Percentiles rank a stretch among this genome's conserved stretches.
These are phyloP conservation scores for Alternaria ethzedia DNA, from an alignment of 2,329 filamentous ascomycete genomes.

Conservation along the genomic window DNA sequence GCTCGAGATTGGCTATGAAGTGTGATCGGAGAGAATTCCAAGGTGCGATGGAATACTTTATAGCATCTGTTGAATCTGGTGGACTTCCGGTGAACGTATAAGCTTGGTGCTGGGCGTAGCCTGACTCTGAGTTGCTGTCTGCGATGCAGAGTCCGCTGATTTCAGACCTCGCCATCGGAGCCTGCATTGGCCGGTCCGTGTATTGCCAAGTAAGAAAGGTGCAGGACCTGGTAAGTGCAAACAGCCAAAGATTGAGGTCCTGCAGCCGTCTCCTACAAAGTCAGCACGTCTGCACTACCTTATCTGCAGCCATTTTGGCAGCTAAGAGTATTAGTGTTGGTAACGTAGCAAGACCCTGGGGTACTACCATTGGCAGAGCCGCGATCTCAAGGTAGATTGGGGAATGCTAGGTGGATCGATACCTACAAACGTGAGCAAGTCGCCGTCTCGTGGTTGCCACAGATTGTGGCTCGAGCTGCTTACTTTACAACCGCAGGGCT, in stretches of 20 bases:
- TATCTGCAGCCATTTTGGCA: not conserved
- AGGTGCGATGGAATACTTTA: not conserved
- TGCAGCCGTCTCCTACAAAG: not conserved
- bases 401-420: not conserved
- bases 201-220: not conserved
- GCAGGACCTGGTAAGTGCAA: not conserved
- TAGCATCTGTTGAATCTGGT: not conserved
- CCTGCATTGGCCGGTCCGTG: not conserved
- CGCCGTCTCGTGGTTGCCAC: not conserved
- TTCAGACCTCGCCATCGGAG: not conserved
- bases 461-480: not conserved
- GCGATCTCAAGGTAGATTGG: not conserved
- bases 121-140: not conserved
- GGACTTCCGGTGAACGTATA: not conserved
- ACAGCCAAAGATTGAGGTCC: not conserved
- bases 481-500: not conserved
- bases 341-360: not conserved
- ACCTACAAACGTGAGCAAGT: not conserved
- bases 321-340: not conserved
- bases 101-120: not conserved
- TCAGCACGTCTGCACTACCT: conserved; percentile 2
- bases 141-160: not conserved
- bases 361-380: not conserved
- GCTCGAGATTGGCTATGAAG: not conserved
- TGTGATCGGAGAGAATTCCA: not conserved